Base-by-base conservation (phyloP, 495 filamentous ascomycete species). In the Tuber magnatum region DNA sequence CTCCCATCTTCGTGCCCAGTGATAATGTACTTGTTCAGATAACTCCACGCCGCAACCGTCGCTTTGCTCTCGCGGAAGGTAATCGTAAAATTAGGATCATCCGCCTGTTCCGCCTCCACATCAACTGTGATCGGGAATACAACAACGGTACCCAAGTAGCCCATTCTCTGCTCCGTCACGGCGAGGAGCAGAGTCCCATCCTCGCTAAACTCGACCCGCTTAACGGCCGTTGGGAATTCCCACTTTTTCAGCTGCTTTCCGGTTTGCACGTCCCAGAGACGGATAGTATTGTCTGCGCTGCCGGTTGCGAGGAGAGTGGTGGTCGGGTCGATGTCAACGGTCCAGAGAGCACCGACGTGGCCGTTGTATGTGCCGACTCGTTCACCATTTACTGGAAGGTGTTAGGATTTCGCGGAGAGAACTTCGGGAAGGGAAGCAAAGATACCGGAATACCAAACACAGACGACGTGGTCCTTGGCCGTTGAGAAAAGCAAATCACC, bases 321-420 rank as follows among this genome's bases (percentile, higher is more conserved):
- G 81, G 93, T 95, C 77, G 95, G 94, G 87, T 97, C 93, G 78
- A 98, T 92, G 82, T 98, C 96, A 83, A 99, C 92, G 73, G 94
- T 97, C 95, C 95, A 99, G 85, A 99, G 91, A 76, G 95, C 96
- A 84, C 95, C 95, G 83, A 94, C 91, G 87, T 99, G 95, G 82
- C 95, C 95, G 82, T 92, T 89, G 86, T 99, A 99, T 77, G 94
- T 96, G 83, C 94, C 94, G 73, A 98, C 88, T 77, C 94, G 90
- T 87, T 97, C 94, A 85, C 94, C 94, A 85, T 97, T 97, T 85
- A 92, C 92, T 79, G 48, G 35, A 61, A 41, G 56, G 18, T 28
- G 51, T 43, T 41, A 73, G 28, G 14, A 12, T 32, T 10, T 9
- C 12, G 56, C 28, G 28, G 56, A 65, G 56, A 65, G 56, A 65